Evolutionary conservation across 176 grass and related monocot species (phyloP).

Genomic region (Guadua angustifolia): DNA sequence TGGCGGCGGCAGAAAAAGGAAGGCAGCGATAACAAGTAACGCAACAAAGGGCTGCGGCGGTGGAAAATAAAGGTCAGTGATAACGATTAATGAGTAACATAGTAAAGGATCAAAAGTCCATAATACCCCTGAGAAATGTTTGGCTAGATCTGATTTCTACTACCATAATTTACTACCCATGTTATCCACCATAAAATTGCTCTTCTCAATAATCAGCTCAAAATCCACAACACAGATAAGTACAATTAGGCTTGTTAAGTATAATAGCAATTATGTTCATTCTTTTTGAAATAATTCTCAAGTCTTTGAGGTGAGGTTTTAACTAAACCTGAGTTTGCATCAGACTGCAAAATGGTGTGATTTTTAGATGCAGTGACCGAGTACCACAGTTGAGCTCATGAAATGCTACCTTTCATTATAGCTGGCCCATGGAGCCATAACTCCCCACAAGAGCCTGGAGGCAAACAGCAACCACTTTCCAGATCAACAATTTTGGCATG

Average conservation of each 20-base stretch:
- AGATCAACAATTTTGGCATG: slow-evolving; percentile 76
- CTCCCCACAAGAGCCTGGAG: slow-evolving; percentile 72
- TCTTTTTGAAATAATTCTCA: slow-evolving; percentile 16
- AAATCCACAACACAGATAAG: not conserved
- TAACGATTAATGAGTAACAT: too few species aligned
- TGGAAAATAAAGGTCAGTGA: too few species aligned
- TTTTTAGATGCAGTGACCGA: not conserved
- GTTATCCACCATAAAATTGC: too few species aligned
- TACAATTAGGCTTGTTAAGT: not conserved
- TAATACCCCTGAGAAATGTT: too few species aligned
- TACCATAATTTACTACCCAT: too few species aligned
- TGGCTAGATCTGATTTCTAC: too few species aligned
- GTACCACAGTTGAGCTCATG: not conserved
- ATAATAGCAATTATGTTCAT: not conserved
- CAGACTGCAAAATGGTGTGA: not conserved
- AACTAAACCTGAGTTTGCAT: not conserved
- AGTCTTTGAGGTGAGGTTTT: not conserved
- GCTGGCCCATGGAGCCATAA: slow-evolving; percentile 76
- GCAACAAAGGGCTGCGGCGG: too few species aligned
- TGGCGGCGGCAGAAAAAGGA: too few species aligned
- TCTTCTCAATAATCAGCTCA: too few species aligned
- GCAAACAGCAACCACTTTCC: slow-evolving; percentile 60
- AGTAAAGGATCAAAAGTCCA: too few species aligned
- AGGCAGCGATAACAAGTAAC: too few species aligned
- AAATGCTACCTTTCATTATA: slow-evolving; percentile 82